Base-by-base conservation (phyloP, 805 yeast species). In the Barnettozyma botsteinii region DNA sequence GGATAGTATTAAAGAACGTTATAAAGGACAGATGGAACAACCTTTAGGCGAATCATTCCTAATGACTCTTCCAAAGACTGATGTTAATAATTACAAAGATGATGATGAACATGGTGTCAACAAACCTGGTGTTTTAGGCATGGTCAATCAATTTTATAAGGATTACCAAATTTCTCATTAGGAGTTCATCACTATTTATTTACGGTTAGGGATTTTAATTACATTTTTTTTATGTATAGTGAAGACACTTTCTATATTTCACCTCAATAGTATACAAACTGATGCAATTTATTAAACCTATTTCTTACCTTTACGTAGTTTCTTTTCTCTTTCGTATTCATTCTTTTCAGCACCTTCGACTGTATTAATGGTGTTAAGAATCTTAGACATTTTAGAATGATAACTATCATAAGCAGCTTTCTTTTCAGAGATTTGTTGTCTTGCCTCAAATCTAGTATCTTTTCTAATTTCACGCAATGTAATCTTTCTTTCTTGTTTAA, bases 301-400 rank as follows among this genome's bases (percentile, higher is more conserved):
- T 44, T 59, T 62, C 50, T 70, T 69, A 30, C 70, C 66, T 57
- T 74, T 75, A 53, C 88, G 74, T 45, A 68, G 66, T 58, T 73
- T 78, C 70, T 77, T 84, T 57, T 89, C 97, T 45, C 88, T 74
- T 58, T 88, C 96, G 62, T 91, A 91, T 52, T 80, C 81, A 60
- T 93, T 89, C 72, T 86, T 85, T 58, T 87, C 97, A 5, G 93
- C 85, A 56, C 98, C 98, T 69, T 91, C 97, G 53, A 83, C 88
- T 5, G 96, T 88, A 47, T 84, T 85, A 55, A 93, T 86, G 40
- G 89, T 77, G 52, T 89, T 85, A 59, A 83, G 79, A 58, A 93
- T 81, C 50, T 75, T 75, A 32, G 94, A 84, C 87, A 93, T 85
- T 70, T 86, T 89, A 50, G 79, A 72, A 61, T 93, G 98, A 61